Evolutionary conservation across 306 rosid genomes (phyloP).

Genomic region (Vigna nakashimae): DNA sequence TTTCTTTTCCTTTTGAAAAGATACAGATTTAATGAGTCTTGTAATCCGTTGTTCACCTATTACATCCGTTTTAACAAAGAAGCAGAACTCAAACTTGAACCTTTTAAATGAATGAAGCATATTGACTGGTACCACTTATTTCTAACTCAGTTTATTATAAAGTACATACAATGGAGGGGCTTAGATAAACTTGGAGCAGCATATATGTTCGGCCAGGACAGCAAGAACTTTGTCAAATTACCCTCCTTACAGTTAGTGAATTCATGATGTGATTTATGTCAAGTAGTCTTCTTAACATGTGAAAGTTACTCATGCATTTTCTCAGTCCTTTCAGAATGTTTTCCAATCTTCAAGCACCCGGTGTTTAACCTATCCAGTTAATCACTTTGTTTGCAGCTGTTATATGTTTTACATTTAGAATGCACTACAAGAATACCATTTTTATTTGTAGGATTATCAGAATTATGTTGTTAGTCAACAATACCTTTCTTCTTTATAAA

Average conservation of each 20-base stretch:
- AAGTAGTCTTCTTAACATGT: not conserved
- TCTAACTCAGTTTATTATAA: not conserved
- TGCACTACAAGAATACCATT: conserved; percentile 27
- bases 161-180: conserved; percentile 10
- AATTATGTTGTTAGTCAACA: conserved; percentile 13
- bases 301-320: not conserved
- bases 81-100: conserved; percentile 11
- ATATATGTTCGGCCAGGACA: not conserved
- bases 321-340: conserved; percentile 24
- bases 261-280: not conserved
- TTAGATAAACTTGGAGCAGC: conserved; percentile 17
- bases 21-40: not conserved
- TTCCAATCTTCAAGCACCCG: conserved; percentile 38
- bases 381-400: not conserved
- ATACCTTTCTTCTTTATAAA: conserved; percentile 96
- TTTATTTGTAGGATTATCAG: conserved; percentile 34
- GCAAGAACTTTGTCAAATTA: conserved; percentile 5
- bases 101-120: conserved; percentile 6
- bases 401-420: conserved; percentile 24
- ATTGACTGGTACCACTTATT: not conserved
- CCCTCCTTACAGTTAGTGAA: not conserved
- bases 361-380: conserved; percentile 11
- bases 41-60: not conserved
- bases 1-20: not conserved
- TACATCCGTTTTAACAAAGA: not conserved